phyloP scores from a whole-genome alignment of 2,329 filamentous ascomycete genomes.

The Stachybotrys chartarum region DNA sequence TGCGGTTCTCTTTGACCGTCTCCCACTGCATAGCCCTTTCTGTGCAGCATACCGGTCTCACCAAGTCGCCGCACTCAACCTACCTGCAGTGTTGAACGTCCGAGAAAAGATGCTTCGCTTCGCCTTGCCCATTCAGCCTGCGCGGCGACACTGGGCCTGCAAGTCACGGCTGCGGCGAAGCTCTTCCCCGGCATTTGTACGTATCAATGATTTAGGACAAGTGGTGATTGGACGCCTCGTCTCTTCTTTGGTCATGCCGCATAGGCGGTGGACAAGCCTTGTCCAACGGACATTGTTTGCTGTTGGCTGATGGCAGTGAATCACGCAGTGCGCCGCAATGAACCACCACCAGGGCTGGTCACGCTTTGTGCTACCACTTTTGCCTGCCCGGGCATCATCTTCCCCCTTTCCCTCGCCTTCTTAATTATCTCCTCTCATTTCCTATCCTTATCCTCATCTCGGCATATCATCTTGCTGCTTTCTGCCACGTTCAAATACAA shows the following conservation, averaged over 20 bases:
- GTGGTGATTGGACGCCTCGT: neutral
- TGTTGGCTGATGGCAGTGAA: neutral
- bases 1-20: neutral
- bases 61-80: too few relatives aligned
- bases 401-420: too few relatives aligned
- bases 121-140: too few relatives aligned
- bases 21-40: neutral
- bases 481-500: too few relatives aligned
- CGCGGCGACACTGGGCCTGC: too few relatives aligned
- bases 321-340: neutral
- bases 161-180: too few relatives aligned
- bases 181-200: too few relatives aligned
- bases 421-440: too few relatives aligned
- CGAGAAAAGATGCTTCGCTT: too few relatives aligned
- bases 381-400: neutral
- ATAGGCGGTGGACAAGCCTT: neutral
- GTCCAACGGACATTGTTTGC: neutral
- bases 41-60: neutral
- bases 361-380: neutral
- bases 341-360: conserved; percentile 8
- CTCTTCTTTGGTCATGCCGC: neutral
- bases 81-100: too few relatives aligned
- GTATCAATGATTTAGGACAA: neutral
- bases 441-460: too few relatives aligned
- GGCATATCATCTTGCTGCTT: too few relatives aligned